A percentile compares a stretch with the other conserved stretches of the same genome.
These are phyloP conservation scores for Neofusicoccum sp. DNA, from an alignment of 2,329 filamentous ascomycete species.

Conservation along the genomic window DNA sequence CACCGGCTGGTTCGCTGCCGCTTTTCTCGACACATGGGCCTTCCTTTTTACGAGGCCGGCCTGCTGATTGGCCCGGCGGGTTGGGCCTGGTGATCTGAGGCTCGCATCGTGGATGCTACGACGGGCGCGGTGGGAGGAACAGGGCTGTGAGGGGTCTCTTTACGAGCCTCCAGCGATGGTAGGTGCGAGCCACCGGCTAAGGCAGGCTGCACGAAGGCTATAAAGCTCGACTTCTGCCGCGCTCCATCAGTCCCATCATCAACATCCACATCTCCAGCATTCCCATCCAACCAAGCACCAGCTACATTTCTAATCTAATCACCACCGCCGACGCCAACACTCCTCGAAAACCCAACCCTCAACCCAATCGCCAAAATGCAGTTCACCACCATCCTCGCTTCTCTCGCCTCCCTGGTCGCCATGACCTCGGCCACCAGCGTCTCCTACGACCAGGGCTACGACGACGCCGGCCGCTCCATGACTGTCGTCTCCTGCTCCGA, in stretches of 20 bases:
- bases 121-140: not conserved
- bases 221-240: not conserved
- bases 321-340: not conserved
- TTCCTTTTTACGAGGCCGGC: not conserved
- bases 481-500: constrained; percentile 64
- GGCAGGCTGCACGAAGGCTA: not conserved
- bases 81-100: constrained; percentile 9
- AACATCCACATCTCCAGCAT: not conserved
- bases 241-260: constrained; percentile 3
- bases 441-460: constrained; percentile 71
- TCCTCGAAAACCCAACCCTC: not conserved
- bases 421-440: constrained; percentile 41
- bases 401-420: constrained; percentile 17
- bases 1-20: too few relatives aligned
- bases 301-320: not conserved
- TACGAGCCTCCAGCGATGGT: not conserved
- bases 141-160: not conserved
- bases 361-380: constrained; percentile 15
- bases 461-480: constrained; percentile 57
- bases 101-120: constrained; percentile 6
- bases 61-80: not conserved
- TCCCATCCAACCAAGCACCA: not conserved
- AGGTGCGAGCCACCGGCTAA: not conserved
- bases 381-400: constrained; percentile 18
- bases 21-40: not conserved